Base-by-base conservation (phyloP, 805 yeast species). In the Ogataea naganishii region DNA sequence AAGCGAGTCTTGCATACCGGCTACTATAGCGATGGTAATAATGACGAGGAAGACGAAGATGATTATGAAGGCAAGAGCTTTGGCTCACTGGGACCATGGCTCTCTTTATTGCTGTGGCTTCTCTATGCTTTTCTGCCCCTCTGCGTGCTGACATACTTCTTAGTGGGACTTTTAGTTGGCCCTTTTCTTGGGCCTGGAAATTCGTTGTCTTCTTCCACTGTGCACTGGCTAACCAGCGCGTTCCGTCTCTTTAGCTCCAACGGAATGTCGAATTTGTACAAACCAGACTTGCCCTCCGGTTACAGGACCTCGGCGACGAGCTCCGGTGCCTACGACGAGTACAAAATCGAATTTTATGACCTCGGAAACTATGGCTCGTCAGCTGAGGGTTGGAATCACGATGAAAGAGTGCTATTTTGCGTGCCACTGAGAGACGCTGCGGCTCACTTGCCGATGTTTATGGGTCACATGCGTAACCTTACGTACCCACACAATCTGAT, bases 401-500 rank as follows among this genome's bases (percentile, higher is more conserved):
- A 69, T 10, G 95, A 88, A 49, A 65, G 95, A 28, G 79, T 86
- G 14, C 60, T 86, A 35, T 82, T 84, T 41, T 75, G 89, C 42
- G 95, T 88, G 8, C 96, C 96, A 6, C 64, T 86, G 41, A 73
- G 96, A 60, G 96, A 88, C 53, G 96, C 96, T 1, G 81, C 88
- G 3, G 72, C 79, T 13, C 96, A 85, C 62, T 63, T 86, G 51
- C 89, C 92, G 24, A 77, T 85, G 83, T 84, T 88, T 46, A 88
- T 86, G 49, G 69, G 74, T 19, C 94, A 86, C 55, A 66, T 88
- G 78, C 62, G 59, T 32, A 77, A 78, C 51, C 63, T 86, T 52
- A 74, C 94, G 1, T 86, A 86, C 54, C 95, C 95, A 13, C 96
- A 86, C 53, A 72, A 79, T 46, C 64, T 83, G 32, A 78, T 86